Conservation (phyloP, 1,284 basidiomycete genomes). For the Cryptococcus sp. region DNA sequence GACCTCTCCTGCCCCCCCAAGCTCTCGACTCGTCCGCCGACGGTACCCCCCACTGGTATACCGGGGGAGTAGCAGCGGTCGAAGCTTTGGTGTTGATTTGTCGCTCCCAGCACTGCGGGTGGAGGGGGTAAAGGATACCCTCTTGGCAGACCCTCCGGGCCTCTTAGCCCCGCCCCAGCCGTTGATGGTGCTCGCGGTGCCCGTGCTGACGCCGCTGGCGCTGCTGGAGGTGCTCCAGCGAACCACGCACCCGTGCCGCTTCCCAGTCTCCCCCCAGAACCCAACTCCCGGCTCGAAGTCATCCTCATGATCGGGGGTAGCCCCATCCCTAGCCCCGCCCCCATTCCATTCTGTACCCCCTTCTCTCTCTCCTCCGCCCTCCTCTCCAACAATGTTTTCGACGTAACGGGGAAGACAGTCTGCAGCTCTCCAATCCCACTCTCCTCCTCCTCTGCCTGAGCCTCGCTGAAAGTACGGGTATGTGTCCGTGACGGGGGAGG, state of each 20-base stretch:
- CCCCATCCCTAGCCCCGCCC: conserved; percentile 4
- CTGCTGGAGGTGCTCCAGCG: not conserved
- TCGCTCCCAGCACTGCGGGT: conserved; percentile 2
- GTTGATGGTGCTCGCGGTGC: not conserved
- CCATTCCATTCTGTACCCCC: conserved; percentile 3
- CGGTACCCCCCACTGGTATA: conserved; percentile 2
- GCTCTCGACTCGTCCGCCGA: not conserved
- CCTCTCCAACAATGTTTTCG: not conserved
- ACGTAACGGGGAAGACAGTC: conserved; percentile 9
- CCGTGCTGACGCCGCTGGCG: not conserved
- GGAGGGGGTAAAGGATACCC: not conserved
- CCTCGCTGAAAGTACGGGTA: not conserved
- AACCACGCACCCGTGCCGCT: not conserved
- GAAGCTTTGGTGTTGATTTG: conserved; percentile 13
- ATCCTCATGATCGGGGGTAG: not conserved
- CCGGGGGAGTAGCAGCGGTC: conserved; percentile 17
- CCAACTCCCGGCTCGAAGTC: too few relatives aligned
- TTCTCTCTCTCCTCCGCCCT: conserved; percentile 2
- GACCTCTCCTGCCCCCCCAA: not conserved
- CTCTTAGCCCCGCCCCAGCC: not conserved
- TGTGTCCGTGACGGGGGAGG: too few relatives aligned
- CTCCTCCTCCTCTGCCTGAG: not conserved
- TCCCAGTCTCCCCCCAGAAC: too few relatives aligned
- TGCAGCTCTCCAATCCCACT: not conserved
- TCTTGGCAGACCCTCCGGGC: too few relatives aligned